Conservation (phyloP, 1,284 basidiomycete genomes). For the Heliocybe sulcata region DNA sequence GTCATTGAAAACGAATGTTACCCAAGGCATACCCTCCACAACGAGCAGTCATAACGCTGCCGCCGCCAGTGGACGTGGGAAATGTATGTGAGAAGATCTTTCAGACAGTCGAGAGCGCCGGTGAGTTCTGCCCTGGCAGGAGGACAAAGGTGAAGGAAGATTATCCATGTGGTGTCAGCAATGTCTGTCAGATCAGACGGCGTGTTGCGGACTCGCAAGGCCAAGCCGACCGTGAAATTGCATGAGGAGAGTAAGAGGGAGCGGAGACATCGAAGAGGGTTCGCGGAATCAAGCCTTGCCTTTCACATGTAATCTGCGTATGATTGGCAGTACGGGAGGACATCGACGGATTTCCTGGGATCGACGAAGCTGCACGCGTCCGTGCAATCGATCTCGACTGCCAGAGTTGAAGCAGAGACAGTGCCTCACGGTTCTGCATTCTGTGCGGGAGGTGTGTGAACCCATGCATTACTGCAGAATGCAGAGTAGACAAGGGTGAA, state of each 20-base stretch:
- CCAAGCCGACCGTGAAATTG: constrained; percentile 40
- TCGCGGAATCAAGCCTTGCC: constrained; percentile 24
- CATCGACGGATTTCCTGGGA: no score
- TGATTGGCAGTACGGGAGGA: no score
- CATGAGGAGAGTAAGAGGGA: constrained; percentile 41
- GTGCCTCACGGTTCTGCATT: no score
- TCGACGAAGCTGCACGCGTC: no score
- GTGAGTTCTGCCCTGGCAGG: constrained; percentile 15
- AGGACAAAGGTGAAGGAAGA: constrained; percentile 11
- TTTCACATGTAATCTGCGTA: no score
- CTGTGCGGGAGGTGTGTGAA: no score
- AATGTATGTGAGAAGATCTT: constrained; percentile 1
- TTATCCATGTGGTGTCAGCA: constrained; percentile 10
- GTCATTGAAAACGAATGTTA: not conserved
- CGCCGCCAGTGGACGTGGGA: not conserved
- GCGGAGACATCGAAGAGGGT: constrained; percentile 36
- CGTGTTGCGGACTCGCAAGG: constrained; percentile 41
- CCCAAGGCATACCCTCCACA: not conserved
- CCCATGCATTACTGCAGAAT: no score
- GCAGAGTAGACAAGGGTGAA: no score
- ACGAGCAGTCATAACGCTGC: not conserved
- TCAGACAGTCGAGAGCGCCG: not conserved
- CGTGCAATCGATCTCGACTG: no score
- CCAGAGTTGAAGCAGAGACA: no score
- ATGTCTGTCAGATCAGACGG: constrained; percentile 27